Evolutionary conservation across 768 basidiomycete species (phyloP), one percentile per base, ranked within the genome.

Genomic region (Leucocoprinus sp.): DNA sequence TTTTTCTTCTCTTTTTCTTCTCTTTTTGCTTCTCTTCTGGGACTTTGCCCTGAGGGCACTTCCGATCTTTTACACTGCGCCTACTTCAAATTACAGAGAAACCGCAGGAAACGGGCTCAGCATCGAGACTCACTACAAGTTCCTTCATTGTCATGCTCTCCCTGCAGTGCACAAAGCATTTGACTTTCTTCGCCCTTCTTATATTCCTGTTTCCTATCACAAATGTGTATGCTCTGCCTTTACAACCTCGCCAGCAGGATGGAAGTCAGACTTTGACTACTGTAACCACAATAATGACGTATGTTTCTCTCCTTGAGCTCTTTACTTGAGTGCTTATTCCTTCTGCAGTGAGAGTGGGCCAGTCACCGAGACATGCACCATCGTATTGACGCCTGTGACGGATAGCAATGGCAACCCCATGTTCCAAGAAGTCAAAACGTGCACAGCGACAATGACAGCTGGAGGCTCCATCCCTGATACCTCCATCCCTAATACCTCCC

Each of bases 311-410:
- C 8, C 27, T 37, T 39, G 4, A 21, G 5, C 24, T 11, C 15
- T 39, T 40, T 33, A 22, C 31, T 43, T 42, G 35, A 37, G 50
- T 43, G 9, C 26, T 54, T 50, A 37, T 24, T 50, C 40, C 53
- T 44, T 41, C 55, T 23, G 41, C 50, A 80, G 79, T 42, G 46
- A 68, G 36, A 63, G 68, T 45, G 80, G 81, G 14, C 58, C 61
- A 22, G 62, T 78, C 59, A 74, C 66, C 33, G 67, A 78, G 63
- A 78, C 70, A n/a, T 84, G 82, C 57, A 65, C 71, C 8, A 63
- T 78, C 38, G 73, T 74, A 8, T 65, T 82, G 37, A 79, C 73
- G 3, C 80, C 76, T 5, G 66, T 74, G 35, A 72, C 65, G 41
- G 74, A 70, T 52, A 56, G 60, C 3, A 62, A 70, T 52, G 80